A percentile compares a stretch with the other conserved stretches of the same genome.
phyloP scores from a whole-genome alignment of 2,329 filamentous ascomycete species.

The Paradendryphiella salina region DNA sequence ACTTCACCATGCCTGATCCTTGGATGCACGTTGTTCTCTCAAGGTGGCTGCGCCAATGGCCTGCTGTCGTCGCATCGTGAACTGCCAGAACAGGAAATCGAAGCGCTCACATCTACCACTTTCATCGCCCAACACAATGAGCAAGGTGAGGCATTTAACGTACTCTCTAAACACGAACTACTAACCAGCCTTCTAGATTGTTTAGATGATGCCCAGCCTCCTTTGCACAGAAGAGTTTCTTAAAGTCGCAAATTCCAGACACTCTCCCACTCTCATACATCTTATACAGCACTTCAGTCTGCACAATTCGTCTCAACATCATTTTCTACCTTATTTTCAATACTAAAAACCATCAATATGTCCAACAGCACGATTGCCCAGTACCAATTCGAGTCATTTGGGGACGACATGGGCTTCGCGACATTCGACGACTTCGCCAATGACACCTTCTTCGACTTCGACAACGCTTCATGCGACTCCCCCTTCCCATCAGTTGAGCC shows the following conservation, averaged over 20 bases:
- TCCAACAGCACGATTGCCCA: not conserved
- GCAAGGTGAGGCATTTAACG: not conserved
- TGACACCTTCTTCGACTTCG: not conserved
- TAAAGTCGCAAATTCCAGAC: not conserved
- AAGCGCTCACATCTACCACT: not conserved
- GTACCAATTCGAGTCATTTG: not conserved
- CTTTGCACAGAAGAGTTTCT: not conserved
- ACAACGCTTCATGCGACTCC: not conserved
- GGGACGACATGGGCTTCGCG: not conserved
- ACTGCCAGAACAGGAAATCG: not conserved
- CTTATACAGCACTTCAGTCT: not conserved
- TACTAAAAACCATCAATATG: not conserved
- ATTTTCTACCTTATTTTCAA: not conserved
- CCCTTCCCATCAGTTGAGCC: not conserved
- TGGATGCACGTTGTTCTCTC: not conserved
- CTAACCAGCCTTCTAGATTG: not conserved
- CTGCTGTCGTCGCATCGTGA: not conserved
- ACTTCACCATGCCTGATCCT: not conserved
- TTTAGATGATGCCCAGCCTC: slow-evolving; percentile 5
- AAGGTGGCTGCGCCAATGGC: slow-evolving; percentile 3
- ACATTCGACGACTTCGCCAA: not conserved
- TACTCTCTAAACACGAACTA: not conserved
- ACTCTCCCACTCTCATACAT: not conserved
- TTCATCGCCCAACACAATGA: not conserved
- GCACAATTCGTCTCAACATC: not conserved